phyloP scores from a whole-genome alignment of 177 flowering plant genomes.

The Telopea speciosissima region DNA sequence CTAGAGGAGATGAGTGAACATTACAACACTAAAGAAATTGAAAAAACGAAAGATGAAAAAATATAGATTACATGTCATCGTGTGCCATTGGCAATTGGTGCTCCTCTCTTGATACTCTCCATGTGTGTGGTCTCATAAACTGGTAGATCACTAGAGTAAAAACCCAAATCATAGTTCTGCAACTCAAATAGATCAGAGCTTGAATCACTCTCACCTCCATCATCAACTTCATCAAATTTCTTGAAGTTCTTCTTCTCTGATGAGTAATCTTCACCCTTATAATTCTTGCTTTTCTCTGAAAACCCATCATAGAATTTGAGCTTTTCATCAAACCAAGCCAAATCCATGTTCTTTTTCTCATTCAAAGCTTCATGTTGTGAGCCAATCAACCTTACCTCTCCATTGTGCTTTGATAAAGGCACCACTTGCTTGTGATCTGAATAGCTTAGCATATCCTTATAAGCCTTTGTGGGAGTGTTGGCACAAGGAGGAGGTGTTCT shows the following conservation, averaged over 20 bases:
- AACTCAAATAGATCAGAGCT: conserved; percentile 87
- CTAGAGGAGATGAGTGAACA: conserved; percentile 13
- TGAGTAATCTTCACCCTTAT: conserved; percentile 11
- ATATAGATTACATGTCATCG: conserved; percentile 6
- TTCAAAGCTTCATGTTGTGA: conserved; percentile 6
- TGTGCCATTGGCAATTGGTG: conserved; percentile 38
- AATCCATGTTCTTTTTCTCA: conserved; percentile 24
- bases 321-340: conserved; percentile 37
- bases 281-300: conserved; percentile 19
- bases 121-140: conserved; percentile 68
- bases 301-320: conserved; percentile 20
- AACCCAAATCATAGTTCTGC: conserved; percentile 54
- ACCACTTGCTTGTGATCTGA: conserved; percentile 33
- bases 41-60: not conserved
- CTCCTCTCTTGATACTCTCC: conserved; percentile 54
- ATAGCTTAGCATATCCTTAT: conserved; percentile 33
- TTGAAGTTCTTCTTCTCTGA: conserved; percentile 24
- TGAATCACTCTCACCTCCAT: conserved; percentile 74
- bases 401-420: conserved; percentile 22
- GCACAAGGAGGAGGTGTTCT: conserved; percentile 58
- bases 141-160: conserved; percentile 52
- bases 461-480: conserved; percentile 40
- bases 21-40: conserved; percentile 17
- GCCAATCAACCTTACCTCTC: conserved; percentile 13
- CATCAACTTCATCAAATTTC: conserved; percentile 37